A percentile compares a stretch with the other conserved stretches of the same genome.
phyloP scores from a whole-genome alignment of 768 basidiomycete species.

The Lactarius akahatsu region DNA sequence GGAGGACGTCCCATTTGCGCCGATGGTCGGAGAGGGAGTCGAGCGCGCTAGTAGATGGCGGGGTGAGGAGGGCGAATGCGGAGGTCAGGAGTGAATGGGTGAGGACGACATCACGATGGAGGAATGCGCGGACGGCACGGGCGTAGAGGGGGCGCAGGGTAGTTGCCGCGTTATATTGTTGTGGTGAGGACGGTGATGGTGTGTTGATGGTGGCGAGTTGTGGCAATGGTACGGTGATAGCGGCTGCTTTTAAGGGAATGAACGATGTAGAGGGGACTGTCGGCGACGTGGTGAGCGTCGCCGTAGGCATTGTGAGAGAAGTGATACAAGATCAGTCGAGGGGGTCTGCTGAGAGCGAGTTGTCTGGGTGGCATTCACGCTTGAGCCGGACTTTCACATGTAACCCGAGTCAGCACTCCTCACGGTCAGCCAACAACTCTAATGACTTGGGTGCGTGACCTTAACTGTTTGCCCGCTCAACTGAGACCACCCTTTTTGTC shows the following conservation, averaged over 20 bases:
- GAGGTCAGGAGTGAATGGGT: conserved; percentile 64
- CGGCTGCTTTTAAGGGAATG: conserved; percentile 17
- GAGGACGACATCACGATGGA: conserved; percentile 67
- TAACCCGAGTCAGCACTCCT: not conserved
- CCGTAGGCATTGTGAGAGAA: conserved; percentile 21
- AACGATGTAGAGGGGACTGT: conserved; percentile 4
- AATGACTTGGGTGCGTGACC: no score
- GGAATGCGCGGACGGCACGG: conserved; percentile 76
- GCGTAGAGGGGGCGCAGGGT: conserved; percentile 71
- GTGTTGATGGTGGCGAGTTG: not conserved
- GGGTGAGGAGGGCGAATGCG: conserved; percentile 59
- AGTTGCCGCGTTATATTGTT: conserved; percentile 39
- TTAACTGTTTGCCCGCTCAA: not conserved
- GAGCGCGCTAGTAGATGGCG: conserved; percentile 42
- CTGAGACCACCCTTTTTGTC: not conserved
- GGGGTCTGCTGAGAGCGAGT: no score
- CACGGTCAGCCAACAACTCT: not conserved
- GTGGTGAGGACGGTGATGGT: conserved; percentile 11
- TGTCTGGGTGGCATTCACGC: not conserved
- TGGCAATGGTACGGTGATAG: not conserved
- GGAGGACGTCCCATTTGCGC: conserved; percentile 84
- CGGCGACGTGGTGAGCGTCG: conserved; percentile 23
- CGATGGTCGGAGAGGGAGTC: conserved; percentile 49
- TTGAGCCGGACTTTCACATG: not conserved
- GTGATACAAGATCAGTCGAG: not conserved